Base-by-base conservation (phyloP, 805 yeast species). In the Dipodascus geniculatus region DNA sequence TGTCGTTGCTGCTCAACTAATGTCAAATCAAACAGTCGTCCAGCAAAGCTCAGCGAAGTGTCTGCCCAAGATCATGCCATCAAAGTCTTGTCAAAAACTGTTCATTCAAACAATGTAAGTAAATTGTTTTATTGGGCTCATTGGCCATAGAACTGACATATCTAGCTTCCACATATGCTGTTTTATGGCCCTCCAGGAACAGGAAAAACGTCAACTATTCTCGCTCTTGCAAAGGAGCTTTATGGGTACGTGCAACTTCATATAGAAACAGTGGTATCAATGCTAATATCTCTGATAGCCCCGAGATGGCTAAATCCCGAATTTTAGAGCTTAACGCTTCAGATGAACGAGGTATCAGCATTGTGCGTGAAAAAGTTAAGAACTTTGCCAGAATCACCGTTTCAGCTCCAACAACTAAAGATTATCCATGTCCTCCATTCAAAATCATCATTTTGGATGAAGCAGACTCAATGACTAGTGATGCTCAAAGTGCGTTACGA, bases 131-230 rank as follows among this genome's bases (percentile, higher is more conserved):
- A 14, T 28, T 8, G 8, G 35, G 35, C 14, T 8, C 8, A 8
- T 44, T 17, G 3, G 22, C 20, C 14, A 6, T 22, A 42, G 22
- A n/a, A 22, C 42, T 48, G 19, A 50, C 50, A 33, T 3, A n/a
- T 17, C 14, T 49, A 54, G 55, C 57, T 68, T 23, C 72, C 71
- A 9, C 99, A 93, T 70, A 72, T 93, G 62, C 74, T 93, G 53
- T 93, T 93, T 69, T 93, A 93, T 67, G 97, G 96, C 0, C 96
- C 96, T 1, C 96, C 96, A 11, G 96, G 96, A n/a, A 88, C 96
- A 0, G 96, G 96, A 59, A 88, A 88, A 67, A 88, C 96, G 0
- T 86, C 96, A 1, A 87, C 95, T 2, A 83, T 88, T 59, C 77
- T 85, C 22, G 96, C 97, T 0, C 71, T 90, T 54, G 96, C 96